Percentiles rank a stretch among this genome's conserved stretches.
phyloP scores from a whole-genome alignment of 2,329 filamentous ascomycete genomes.

The Colletotrichum tofieldiae region DNA sequence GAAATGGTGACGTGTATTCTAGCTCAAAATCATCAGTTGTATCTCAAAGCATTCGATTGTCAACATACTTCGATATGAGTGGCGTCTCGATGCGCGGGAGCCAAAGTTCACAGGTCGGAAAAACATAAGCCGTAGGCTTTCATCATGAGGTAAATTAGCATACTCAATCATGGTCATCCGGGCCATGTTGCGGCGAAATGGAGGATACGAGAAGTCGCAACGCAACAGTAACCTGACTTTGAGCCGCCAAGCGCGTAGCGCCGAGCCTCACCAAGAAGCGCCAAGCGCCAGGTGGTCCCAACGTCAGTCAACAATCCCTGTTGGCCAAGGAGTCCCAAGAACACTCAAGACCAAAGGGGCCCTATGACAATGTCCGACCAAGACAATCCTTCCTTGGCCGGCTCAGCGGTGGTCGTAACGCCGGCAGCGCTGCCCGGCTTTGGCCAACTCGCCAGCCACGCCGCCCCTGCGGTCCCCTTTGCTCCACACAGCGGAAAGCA shows the following conservation, averaged over 20 bases:
- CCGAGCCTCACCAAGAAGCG: conserved; percentile 39
- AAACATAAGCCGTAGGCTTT: not conserved
- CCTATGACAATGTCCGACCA: conserved; percentile 17
- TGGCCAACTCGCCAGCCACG: not conserved
- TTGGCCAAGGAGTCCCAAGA: conserved; percentile 34
- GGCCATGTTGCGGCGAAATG: not conserved
- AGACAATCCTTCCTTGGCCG: conserved; percentile 30
- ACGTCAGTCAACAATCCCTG: conserved; percentile 24
- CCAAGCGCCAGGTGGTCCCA: conserved; percentile 24
- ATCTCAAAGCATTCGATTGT: too few species aligned
- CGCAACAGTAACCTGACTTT: conserved; percentile 14
- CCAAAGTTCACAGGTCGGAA: too few species aligned
- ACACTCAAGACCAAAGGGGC: not conserved
- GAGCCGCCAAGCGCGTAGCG: conserved; percentile 36
- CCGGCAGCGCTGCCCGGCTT: conserved; percentile 8
- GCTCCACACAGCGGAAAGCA: conserved; percentile 10
- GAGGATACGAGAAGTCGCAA: not conserved
- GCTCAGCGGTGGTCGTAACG: conserved; percentile 23
- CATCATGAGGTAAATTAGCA: not conserved
- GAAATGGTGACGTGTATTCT: not conserved
- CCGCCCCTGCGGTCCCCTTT: not conserved
- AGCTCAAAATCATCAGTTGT: too few species aligned
- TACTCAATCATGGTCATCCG: not conserved
- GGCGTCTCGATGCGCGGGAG: not conserved
- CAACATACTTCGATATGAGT: too few species aligned